These are phyloP conservation scores for Malassezia dermatis DNA, from an alignment of 1,284 basidiomycete species.

Conservation along the genomic window DNA sequence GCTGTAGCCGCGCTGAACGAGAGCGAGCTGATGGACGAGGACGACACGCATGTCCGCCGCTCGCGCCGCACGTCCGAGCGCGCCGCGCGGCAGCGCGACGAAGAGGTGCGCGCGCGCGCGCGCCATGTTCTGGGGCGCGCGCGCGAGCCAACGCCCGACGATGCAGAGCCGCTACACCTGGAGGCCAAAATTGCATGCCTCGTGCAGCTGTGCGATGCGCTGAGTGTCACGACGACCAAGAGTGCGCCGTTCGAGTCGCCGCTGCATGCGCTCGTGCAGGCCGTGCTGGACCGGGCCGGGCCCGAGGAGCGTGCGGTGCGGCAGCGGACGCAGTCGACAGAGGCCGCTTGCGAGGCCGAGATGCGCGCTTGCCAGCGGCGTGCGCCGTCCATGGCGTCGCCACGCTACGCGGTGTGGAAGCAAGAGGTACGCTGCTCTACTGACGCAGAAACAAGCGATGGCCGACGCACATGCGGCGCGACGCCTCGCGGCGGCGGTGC, in stretches of 20 bases:
- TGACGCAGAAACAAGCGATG: background rate
- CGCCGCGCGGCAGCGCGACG: background rate
- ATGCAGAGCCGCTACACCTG: conserved; percentile 1
- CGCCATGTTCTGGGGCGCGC: background rate
- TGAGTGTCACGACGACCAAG: background rate
- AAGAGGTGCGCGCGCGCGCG: conserved; percentile 3
- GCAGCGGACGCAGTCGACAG: background rate
- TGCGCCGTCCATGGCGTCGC: conserved; percentile 9
- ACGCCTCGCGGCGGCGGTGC: background rate
- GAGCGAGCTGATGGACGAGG: background rate
- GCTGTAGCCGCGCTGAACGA: background rate
- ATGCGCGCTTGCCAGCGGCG: conserved; percentile 3
- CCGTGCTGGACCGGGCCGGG: background rate
- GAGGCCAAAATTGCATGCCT: conserved; percentile 13
- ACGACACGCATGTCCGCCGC: conserved; percentile 2
- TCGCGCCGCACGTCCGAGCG: conserved; percentile 11
- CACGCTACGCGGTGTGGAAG: conserved; percentile 10
- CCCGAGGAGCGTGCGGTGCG: background rate
- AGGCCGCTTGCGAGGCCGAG: conserved; percentile 1
- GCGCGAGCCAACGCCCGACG: background rate
- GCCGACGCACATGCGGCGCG: background rate
- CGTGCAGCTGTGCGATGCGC: conserved; percentile 7
- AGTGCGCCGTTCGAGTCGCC: background rate
- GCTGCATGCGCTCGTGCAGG: conserved; percentile 9
- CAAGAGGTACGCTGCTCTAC: background rate